Evolutionary conservation across 805 yeast genomes (phyloP), one percentile per base, ranked within the genome.

Genomic region (Yarrowia divulgata): DNA sequence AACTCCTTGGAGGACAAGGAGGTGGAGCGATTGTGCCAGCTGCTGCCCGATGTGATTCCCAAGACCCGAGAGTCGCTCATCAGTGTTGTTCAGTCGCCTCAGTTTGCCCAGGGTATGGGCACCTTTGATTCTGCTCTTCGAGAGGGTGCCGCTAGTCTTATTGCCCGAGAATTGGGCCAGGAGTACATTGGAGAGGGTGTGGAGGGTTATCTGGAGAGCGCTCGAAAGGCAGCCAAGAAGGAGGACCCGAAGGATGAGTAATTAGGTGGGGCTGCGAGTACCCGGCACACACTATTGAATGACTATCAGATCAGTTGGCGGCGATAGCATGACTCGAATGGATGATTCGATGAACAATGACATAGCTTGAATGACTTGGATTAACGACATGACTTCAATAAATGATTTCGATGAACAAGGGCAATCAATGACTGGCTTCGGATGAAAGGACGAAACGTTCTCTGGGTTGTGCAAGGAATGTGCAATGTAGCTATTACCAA

Each of bases 151-250:
- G 73, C 77, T 39, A 71, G 73, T 13, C 86, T 86, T 50, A 80
- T 87, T 48, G 78, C 89, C 40, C 81, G 79, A 69, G 80, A 85
- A 48, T 78, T 86, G 50, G 84, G 82, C n/a, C 79, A 79, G 72
- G 81, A 79, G 7, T 87, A 87, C 71, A 67, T 75, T 10, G 89
- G 88, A 10, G 89, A 87, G 74, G 89, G 89, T 0, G 76, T 86
- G 43, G 83, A 80, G 45, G 83, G 83, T 14, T 86, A 85, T 70
- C 75, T 87, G 71, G 72, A 75, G 18, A 86, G 85, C 5, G 75
- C 83, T 12, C 77, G 85, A 67, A 74, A 76, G 67, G 34, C 54
- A 3, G 19, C 68, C 10, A 48, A 48, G 68, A 68, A 39, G 42
- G 66, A 58, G 16, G 39, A 50, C 29, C 29, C 29, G 4, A 23